Base-by-base conservation (phyloP, 73 alveolate genomes). In the Stentor roeselii region DNA sequence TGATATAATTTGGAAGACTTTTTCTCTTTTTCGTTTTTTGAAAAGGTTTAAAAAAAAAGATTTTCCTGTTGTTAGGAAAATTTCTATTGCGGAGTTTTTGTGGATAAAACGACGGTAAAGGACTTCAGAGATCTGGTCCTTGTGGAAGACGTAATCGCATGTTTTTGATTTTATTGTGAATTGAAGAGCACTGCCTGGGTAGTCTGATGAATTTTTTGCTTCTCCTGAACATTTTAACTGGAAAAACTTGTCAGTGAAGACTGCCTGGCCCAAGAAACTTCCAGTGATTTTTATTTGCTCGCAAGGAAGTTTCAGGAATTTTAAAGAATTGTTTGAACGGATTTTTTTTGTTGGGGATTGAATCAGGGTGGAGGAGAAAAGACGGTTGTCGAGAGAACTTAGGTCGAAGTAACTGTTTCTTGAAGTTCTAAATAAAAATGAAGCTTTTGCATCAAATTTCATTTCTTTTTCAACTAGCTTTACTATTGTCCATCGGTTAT, bases 21-120 rank as follows among this genome's bases (percentile, higher is more conserved):
- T 41, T 21, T 32, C 60, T 67, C 60, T 42, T 15, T 21, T 30
- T 76, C 76, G 39, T 61, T 86, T 36, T n/a, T 76, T 67, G 50
- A 85, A 88, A 15, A 88, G 60, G 42, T 88, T 76, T 60, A 88
- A 78, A 50, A 86, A 86, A 82, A 76, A 75, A 2, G 91, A 76
- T 41, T 88, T 88, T 32, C 89, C 85, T 21, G 78, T 75, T 27
- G 38, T 86, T 3, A 89, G 50, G 32, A 88, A 88, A 36, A 88
- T 21, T 78, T 88, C 94, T 30, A 88, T 77, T 0, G 94, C 94
- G 2, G 83, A 76, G 59, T 82, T 83, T 58, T 85, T 15, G 32
- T 76, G 84, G 86, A 61, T 90, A 78, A 50, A 50, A 6, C 67
- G 6, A 6, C 67, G 6, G 67, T 21, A 11, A 11, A 50, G 67